phyloP scores from a whole-genome alignment of 164 flowering plant genomes.

The Houttuynia cordata region DNA sequence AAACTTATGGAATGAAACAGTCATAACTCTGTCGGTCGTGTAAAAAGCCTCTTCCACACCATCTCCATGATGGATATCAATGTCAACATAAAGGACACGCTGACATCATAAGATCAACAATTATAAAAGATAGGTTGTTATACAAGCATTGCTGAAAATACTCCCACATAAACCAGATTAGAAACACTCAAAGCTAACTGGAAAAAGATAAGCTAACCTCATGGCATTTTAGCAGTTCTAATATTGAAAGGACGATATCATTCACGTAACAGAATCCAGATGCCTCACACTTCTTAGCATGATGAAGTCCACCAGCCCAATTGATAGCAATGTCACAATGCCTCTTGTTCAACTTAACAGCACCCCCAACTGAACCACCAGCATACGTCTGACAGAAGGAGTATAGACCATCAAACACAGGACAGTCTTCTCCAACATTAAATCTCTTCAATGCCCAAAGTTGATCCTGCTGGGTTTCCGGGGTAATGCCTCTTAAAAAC shows the following conservation, averaged over 20 bases:
- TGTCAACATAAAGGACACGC: conserved; percentile 54
- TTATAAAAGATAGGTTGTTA: background rate
- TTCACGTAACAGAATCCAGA: conserved; percentile 58
- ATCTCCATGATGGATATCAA: conserved; percentile 58
- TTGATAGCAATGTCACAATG: conserved; percentile 45
- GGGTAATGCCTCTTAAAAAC: conserved; percentile 36
- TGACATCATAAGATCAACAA: conserved; percentile 9
- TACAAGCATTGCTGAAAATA: background rate
- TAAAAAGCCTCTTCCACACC: conserved; percentile 61
- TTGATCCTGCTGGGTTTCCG: conserved; percentile 47
- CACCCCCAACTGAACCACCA: conserved; percentile 52
- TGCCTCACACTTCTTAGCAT: conserved; percentile 61
- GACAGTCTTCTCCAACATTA: conserved; percentile 48
- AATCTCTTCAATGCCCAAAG: conserved; percentile 37
- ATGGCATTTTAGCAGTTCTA: conserved; percentile 42
- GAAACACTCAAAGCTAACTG: background rate
- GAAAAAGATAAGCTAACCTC: conserved; percentile 15
- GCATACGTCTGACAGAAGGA: conserved; percentile 49
- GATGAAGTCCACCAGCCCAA: conserved; percentile 60
- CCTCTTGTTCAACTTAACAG: conserved; percentile 32
- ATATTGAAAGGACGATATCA: conserved; percentile 43
- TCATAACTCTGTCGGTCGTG: conserved; percentile 57
- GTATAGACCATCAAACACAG: conserved; percentile 55
- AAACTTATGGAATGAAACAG: conserved; percentile 57
- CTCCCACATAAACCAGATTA: no score